Evolutionary conservation across 2,329 filamentous ascomycete species (phyloP).

Genomic region (Simplicillium sp.): DNA sequence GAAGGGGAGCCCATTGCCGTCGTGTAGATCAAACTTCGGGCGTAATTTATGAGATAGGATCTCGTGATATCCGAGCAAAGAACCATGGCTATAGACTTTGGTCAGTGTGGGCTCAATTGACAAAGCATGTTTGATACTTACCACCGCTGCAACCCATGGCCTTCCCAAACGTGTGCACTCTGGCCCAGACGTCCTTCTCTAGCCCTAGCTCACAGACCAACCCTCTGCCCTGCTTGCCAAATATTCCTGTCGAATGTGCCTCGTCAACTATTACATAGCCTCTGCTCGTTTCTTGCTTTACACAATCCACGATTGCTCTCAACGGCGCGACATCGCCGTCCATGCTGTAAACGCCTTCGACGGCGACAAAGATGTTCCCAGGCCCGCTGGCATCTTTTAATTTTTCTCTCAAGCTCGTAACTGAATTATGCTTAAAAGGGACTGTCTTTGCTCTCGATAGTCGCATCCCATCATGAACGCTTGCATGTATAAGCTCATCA

Average conservation of each 20-base stretch:
- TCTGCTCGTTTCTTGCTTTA: constrained; percentile 49
- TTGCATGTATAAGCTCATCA: constrained; percentile 70
- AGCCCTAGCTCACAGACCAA: constrained; percentile 48
- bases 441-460: constrained; percentile 44
- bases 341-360: constrained; percentile 74
- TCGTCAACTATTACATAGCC: constrained; percentile 51
- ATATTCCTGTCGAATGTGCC: constrained; percentile 55
- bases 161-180: constrained; percentile 59
- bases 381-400: constrained; percentile 21
- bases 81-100: constrained; percentile 32
- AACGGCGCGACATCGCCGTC: constrained; percentile 67
- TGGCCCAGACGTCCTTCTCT: constrained; percentile 44
- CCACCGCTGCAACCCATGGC: constrained; percentile 61
- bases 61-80: constrained; percentile 51
- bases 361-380: constrained; percentile 54
- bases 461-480: constrained; percentile 68
- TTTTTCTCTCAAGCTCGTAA: constrained; percentile 12
- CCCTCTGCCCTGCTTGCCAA: constrained; percentile 46
- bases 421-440: constrained; percentile 49
- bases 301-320: constrained; percentile 44
- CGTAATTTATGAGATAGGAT: constrained; percentile 65
- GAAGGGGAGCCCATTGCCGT: constrained; percentile 57
- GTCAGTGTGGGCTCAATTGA: constrained; percentile 10
- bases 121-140: constrained; percentile 23
- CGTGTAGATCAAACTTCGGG: constrained; percentile 66